Base-by-base conservation (phyloP, 306 rosid genomes). In the Cucumis melo region DNA sequence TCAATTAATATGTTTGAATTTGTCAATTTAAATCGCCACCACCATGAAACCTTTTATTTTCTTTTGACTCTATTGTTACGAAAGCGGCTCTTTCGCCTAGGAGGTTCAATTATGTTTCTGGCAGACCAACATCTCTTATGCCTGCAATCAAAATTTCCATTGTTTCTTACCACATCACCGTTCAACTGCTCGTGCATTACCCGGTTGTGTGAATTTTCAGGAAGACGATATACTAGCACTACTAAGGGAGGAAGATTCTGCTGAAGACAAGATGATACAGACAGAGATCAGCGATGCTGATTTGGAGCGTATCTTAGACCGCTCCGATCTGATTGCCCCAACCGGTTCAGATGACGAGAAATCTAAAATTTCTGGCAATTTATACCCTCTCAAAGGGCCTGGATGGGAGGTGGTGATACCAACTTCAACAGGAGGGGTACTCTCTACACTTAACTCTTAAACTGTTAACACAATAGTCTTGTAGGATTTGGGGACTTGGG, bases 331-430 rank as follows among this genome's bases (percentile, higher is more conserved):
- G 55, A 3, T 83, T 61, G 24, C 19, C 67, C 44, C 61, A 21
- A 16, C 83, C 17, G 7, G 62, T 4, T 44, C 63, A 42, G 23
- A 53, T 3, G 50, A 23, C 1, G 83, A 78, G n/a, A 55, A 77
- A n/a, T 21, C 34, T 0, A 54, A 83, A 39, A 57, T 73, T 66
- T 73, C 84, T n/a, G 81, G 8, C 4, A 63, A 36, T 15, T 34
- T 67, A 5, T 73, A 79, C 78, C 87, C 98, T 10, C 85, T 84
- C 13, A 87, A 86, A 77, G 99, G 99, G n/a, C 98, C 96, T 65
- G 99, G 99, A 51, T 95, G 99, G 99, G 97, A 95, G 82, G 98
- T 95, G 80, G 99, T 95, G 82, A 74, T 89, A 65, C 88, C 99
- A 15, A 80, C 89, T 27, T 87, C 90, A 0, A 79, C 86, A 38